Evolutionary conservation across 1,139 yeast genomes (phyloP), one percentile per base, ranked within the genome.

Genomic region (Debaryomyces udenii): DNA sequence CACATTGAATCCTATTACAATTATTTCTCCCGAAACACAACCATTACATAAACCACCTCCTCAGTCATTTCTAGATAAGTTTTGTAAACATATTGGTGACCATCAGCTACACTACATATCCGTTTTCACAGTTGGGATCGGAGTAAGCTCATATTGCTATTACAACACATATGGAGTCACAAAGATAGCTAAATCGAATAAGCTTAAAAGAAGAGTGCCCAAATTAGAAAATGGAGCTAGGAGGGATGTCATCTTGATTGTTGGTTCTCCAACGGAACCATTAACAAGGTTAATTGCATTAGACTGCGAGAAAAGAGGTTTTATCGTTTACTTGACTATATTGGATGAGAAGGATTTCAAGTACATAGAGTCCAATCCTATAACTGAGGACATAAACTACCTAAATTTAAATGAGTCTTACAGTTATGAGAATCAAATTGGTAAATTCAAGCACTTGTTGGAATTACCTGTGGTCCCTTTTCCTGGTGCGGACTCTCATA

Each of bases 231-330:
- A 83, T 49, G 95, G 94, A 0, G 87, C 88, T 2, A 66, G 96
- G 34, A 74, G 76, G 43, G 94, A 87, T 51, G 93, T 86, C 4
- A 79, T 87, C 0, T 66, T 88, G 24, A 66, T 88, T 5, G 75
- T 87, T 2, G 95, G 95, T 1, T 83, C 91, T 2, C 91, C 93
- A 1, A 74, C 81, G 0, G 94, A 86, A 48, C 90, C 91, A 1
- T 64, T 87, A 47, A 81, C 89, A 0, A 69, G 89, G 43, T 68
- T 83, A 37, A 68, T 88, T 27, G 88, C 90, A 0, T 72, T 79
- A 41, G 96, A 88, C 55, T 72, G 88, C 51, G 90, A 86, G 48
- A 77, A 77, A 38, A 68, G 96, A 41, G 96, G 96, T 1, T 86
- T 86, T 55, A 83, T 88, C 24, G 90, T 88, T 3, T 88, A 84